Evolutionary conservation across 257 asterid species (phyloP).

Genomic region (Eucommia ulmoides): DNA sequence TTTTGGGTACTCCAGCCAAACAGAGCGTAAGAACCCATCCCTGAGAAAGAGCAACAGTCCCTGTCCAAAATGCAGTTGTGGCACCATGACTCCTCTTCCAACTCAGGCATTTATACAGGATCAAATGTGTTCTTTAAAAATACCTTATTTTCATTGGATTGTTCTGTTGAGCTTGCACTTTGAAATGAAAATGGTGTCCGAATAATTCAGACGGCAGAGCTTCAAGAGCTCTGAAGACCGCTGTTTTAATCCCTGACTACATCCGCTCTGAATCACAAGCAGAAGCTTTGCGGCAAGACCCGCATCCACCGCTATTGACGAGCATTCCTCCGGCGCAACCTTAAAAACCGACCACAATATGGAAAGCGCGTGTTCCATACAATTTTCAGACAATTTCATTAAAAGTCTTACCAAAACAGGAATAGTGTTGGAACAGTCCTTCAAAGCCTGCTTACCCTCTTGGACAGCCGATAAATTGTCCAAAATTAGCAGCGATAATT

Average conservation of each 20-base stretch:
- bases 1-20: too few species aligned
- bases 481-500: slow-evolving; percentile 34
- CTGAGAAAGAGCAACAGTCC: too few species aligned
- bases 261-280: slow-evolving; percentile 74
- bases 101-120: too few species aligned
- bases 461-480: slow-evolving; percentile 34
- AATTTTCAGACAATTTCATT: slow-evolving; percentile 48
- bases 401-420: slow-evolving; percentile 37
- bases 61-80: too few species aligned
- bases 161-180: slow-evolving; percentile 63
- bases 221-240: slow-evolving; percentile 60
- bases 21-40: too few species aligned
- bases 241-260: slow-evolving; percentile 40
- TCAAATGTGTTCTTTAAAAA: too few species aligned
- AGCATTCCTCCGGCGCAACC: slow-evolving; percentile 54
- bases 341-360: slow-evolving; percentile 46
- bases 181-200: slow-evolving; percentile 52
- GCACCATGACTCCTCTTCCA: too few species aligned
- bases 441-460: slow-evolving; percentile 47
- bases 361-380: slow-evolving; percentile 46
- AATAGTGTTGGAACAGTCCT: slow-evolving; percentile 39
- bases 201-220: slow-evolving; percentile 54
- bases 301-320: slow-evolving; percentile 48
- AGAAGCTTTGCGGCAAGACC: too few species aligned
- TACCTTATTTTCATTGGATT: slow-evolving; percentile 62